phyloP scores from a whole-genome alignment of 164 flowering plant genomes.

The Nymphaea colorata region DNA sequence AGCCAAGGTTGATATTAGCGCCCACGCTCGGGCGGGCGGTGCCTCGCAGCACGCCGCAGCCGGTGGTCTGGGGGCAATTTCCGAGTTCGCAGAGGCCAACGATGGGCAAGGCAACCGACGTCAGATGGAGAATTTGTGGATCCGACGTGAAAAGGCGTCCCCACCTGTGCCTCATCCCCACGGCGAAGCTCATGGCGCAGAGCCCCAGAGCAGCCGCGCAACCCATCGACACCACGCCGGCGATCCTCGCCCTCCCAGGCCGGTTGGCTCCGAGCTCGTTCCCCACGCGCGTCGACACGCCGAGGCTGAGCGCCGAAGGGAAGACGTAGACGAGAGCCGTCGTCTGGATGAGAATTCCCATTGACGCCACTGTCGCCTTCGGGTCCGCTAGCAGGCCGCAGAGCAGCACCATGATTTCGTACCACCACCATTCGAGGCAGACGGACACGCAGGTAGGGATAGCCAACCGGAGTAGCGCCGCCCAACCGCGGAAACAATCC shows the following conservation, averaged over 20 bases:
- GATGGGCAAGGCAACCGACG: slow-evolving; percentile 17
- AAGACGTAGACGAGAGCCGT: slow-evolving; percentile 17
- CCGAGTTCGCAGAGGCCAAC: slow-evolving; percentile 22
- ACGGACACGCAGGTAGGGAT: slow-evolving; percentile 24
- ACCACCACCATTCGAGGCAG: slow-evolving; percentile 32
- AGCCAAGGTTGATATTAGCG: slow-evolving; percentile 24
- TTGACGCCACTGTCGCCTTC: slow-evolving; percentile 15
- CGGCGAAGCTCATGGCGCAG: slow-evolving; percentile 13
- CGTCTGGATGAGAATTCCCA: slow-evolving; percentile 19
- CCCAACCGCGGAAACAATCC: slow-evolving; percentile 18
- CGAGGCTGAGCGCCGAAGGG: slow-evolving; percentile 16
- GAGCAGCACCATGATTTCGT: slow-evolving; percentile 17
- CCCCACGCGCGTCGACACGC: slow-evolving; percentile 15
- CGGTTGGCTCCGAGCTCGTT: slow-evolving; percentile 17
- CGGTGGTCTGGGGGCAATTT: slow-evolving; percentile 25
- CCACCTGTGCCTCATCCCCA: slow-evolving; percentile 16
- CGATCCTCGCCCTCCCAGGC: slow-evolving; percentile 13
- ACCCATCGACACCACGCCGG: slow-evolving; percentile 12
- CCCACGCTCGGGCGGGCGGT: slow-evolving; percentile 19
- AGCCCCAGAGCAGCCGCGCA: slow-evolving; percentile 12
- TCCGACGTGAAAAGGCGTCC: slow-evolving; percentile 16
- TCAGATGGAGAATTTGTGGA: slow-evolving; percentile 12
- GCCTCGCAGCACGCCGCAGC: slow-evolving; percentile 23
- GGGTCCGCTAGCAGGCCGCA: slow-evolving; percentile 19
- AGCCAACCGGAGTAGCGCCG: slow-evolving; percentile 11